Evolutionary conservation across 2,329 filamentous ascomycete species (phyloP).

Genomic region (Elsinoe ampelina): DNA sequence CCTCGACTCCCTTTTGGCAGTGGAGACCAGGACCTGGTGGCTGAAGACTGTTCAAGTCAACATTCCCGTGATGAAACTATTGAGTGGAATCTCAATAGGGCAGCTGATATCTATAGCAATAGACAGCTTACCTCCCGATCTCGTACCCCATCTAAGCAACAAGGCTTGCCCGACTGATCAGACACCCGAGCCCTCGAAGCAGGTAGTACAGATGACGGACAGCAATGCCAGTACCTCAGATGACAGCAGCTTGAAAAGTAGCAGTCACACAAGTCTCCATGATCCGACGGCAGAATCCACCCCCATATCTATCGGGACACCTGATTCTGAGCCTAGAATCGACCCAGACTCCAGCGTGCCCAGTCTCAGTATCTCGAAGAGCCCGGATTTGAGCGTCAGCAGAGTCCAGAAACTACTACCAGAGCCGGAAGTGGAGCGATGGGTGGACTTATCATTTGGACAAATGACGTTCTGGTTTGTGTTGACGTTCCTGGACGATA

Average conservation of each 20-base stretch:
- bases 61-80: conserved; percentile 39
- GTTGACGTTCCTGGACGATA: conserved; percentile 14
- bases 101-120: not conserved
- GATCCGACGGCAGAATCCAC: not conserved
- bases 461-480: conserved; percentile 19
- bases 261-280: not conserved
- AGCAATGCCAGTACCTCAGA: not conserved
- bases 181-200: not conserved
- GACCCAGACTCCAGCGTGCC: not conserved
- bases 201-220: not conserved
- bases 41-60: conserved; percentile 37
- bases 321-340: not conserved
- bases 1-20: conserved; percentile 32
- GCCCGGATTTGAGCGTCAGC: not conserved
- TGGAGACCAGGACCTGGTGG: conserved; percentile 41
- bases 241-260: not conserved
- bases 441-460: conserved; percentile 13
- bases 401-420: not conserved
- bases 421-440: conserved; percentile 6
- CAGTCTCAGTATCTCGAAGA: not conserved
- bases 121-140: not conserved
- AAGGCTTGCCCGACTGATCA: not conserved
- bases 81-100: conserved; percentile 18
- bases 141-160: not conserved
- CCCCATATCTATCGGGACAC: not conserved